Base-by-base conservation (phyloP, 345 rosid genomes). In the Anacardium occidentale region DNA sequence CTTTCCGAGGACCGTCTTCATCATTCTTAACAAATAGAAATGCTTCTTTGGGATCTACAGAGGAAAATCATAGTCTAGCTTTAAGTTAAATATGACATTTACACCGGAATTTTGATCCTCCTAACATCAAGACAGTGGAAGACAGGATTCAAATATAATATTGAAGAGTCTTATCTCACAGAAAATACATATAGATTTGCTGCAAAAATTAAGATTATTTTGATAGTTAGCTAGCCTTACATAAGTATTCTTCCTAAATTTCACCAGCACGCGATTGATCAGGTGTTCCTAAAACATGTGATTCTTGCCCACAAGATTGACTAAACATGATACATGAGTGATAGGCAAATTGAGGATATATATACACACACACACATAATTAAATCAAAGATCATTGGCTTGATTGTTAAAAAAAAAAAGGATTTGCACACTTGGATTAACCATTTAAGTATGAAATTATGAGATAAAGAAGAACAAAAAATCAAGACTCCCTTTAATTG, bases 21-120 rank as follows among this genome's bases (percentile, higher is more conserved):
- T 71, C 74, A 72, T 86, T 80, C 77, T 74, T 76, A 47, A 83
- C 72, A 66, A 82, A 24, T 11, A 83, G 68, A 72, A 76, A 68
- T 34, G 69, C 44, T 45, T 78, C 76, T 76, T 72, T 55, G 15
- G 79, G 56, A 55, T 60, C 87, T 82, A 66, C 69, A 72, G 15
- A 62, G 52, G 58, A 63, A 65, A 51, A 48, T 37, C 37, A 70
- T 4, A 32, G 42, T 66, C 55, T 5, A 68, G 55, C 40, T 15
- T 42, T 44, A 26, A 71, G 50, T 44, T 32, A 44, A 20, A 37
- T 4, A 6, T 45, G 24, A 21, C 10, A 10, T 17, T 44, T 15
- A 55, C 25, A 34, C 9, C 61, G 55, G 6, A 37, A 13, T 40
- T 55, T 22, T 48, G 37, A 18, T 24, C 17, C 42, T 64, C 2